A percentile compares a stretch with the other conserved stretches of the same genome.
These are phyloP conservation scores for Talaromyces sp. DNA, from an alignment of 2,329 filamentous ascomycete genomes.

Conservation along the genomic window DNA sequence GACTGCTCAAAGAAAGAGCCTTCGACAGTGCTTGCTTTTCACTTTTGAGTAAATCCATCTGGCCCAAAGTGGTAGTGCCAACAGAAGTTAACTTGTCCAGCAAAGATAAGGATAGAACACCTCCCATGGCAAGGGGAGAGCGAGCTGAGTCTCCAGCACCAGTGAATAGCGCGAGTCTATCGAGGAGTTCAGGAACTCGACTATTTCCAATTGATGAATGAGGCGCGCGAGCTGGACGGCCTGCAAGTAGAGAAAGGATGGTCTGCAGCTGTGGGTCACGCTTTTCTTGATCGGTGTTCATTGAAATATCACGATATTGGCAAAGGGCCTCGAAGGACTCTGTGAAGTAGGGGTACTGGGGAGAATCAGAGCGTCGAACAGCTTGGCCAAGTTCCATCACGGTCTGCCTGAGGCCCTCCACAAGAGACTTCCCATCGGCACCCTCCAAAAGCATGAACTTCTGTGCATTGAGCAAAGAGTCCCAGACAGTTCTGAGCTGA, in stretches of 20 bases:
- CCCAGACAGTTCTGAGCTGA: conserved; percentile 39
- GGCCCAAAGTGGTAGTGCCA: conserved; percentile 59
- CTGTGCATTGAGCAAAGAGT: conserved; percentile 44
- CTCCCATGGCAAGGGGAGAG: conserved; percentile 51
- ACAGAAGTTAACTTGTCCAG: conserved; percentile 59
- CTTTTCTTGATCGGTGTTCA: conserved; percentile 13
- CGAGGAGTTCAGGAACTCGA: conserved; percentile 38
- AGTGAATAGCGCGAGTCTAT: conserved; percentile 40
- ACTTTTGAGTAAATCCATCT: conserved; percentile 64
- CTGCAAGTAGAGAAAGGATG: conserved; percentile 41
- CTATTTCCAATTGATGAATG: conserved; percentile 37
- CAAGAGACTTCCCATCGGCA: conserved; percentile 38
- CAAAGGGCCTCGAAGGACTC: conserved; percentile 51
- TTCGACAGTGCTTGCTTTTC: conserved; percentile 66
- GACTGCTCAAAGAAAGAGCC: conserved; percentile 55
- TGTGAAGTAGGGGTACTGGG: conserved; percentile 46
- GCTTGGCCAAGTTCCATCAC: conserved; percentile 39
- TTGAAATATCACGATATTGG: conserved; percentile 47
- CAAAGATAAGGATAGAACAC: conserved; percentile 55
- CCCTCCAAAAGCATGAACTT: conserved; percentile 38
- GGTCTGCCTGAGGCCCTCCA: conserved; percentile 41
- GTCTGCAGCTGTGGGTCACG: conserved; percentile 27
- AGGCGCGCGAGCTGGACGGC: conserved; percentile 38
- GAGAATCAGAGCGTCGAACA: conserved; percentile 32
- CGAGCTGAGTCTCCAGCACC: conserved; percentile 33